Evolutionary conservation across 495 filamentous ascomycete genomes (phyloP).

Genomic region (Cladorrhinum samala): DNA sequence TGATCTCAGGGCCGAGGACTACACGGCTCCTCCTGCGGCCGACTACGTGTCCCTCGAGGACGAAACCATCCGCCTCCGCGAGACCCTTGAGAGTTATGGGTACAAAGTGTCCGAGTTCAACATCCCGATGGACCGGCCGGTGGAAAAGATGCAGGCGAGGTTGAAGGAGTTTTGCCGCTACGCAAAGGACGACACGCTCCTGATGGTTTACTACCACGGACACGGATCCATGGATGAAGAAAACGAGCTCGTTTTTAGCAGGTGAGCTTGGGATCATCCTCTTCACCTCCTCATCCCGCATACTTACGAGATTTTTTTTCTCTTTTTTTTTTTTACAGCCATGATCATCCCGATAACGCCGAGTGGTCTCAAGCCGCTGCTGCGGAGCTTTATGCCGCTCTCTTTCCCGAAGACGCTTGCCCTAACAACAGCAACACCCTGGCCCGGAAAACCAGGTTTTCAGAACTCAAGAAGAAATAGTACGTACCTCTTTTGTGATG

Average conservation of each 20-base stretch:
- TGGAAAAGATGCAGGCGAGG: conserved; percentile 8
- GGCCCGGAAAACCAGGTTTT: conserved; percentile 6
- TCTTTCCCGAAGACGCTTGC: conserved; percentile 12
- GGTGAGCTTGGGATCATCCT: not conserved
- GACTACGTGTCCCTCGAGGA: conserved; percentile 30
- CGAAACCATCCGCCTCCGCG: conserved; percentile 24
- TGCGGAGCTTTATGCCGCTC: conserved; percentile 27
- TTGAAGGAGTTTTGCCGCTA: conserved; percentile 20
- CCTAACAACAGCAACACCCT: conserved; percentile 12
- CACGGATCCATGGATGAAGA: conserved; percentile 28
- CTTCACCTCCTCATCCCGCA: not conserved
- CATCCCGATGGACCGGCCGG: conserved; percentile 25
- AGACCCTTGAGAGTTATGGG: conserved; percentile 22
- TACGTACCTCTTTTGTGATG: conserved; percentile 14
- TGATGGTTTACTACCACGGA: conserved; percentile 32
- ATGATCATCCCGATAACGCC: conserved; percentile 27
- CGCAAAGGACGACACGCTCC: conserved; percentile 24
- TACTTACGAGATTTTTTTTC: not conserved
- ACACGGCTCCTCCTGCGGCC: conserved; percentile 18
- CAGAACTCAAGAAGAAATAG: conserved; percentile 29
- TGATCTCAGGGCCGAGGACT: conserved; percentile 22
- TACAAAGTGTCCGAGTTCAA: conserved; percentile 23
- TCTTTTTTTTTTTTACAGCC: no score
- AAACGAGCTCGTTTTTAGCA: conserved; percentile 32
- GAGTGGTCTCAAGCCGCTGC: conserved; percentile 27